Percentiles rank a stretch among this genome's conserved stretches.
Evolutionary conservation across 306 rosid genomes (phyloP).

Genomic region (Hylodesmum podocarpum): DNA sequence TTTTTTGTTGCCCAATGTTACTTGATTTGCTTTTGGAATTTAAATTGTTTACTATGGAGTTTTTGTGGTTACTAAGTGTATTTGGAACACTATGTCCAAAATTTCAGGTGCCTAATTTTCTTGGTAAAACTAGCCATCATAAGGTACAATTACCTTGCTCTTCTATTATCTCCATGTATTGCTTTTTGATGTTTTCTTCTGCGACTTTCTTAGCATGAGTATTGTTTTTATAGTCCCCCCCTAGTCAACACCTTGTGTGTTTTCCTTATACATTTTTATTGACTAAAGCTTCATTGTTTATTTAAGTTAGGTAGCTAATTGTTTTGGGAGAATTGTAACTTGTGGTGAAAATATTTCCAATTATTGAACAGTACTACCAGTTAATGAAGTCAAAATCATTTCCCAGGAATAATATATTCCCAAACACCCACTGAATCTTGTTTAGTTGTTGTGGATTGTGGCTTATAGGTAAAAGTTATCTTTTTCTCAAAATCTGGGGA

Average conservation of each 20-base stretch:
- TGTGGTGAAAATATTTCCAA: not conserved
- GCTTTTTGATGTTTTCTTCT: slow-evolving; percentile 2
- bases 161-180: slow-evolving; percentile 15
- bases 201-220: not conserved
- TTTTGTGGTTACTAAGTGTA: slow-evolving; percentile 12
- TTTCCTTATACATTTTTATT: slow-evolving; percentile 3
- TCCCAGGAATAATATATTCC: not conserved
- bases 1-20: not conserved
- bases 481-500: slow-evolving; percentile 76
- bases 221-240: not conserved
- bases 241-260: not conserved
- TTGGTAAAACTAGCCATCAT: slow-evolving; percentile 68
- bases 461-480: slow-evolving; percentile 71
- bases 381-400: not conserved
- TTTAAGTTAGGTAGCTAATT: not conserved
- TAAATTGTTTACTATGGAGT: slow-evolving; percentile 3
- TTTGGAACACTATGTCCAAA: slow-evolving; percentile 14
- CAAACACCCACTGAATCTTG: not conserved
- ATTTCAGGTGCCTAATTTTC: slow-evolving; percentile 74
- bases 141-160: slow-evolving; percentile 55
- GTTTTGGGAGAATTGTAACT: not conserved
- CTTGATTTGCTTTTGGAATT: slow-evolving; percentile 17
- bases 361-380: not conserved
- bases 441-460: slow-evolving; percentile 29
- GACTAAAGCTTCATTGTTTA: not conserved